Percentiles rank a stretch among this genome's conserved stretches.
These are phyloP conservation scores for Clohesyomyces aquaticus DNA, from an alignment of 495 filamentous ascomycete species.

Conservation along the genomic window DNA sequence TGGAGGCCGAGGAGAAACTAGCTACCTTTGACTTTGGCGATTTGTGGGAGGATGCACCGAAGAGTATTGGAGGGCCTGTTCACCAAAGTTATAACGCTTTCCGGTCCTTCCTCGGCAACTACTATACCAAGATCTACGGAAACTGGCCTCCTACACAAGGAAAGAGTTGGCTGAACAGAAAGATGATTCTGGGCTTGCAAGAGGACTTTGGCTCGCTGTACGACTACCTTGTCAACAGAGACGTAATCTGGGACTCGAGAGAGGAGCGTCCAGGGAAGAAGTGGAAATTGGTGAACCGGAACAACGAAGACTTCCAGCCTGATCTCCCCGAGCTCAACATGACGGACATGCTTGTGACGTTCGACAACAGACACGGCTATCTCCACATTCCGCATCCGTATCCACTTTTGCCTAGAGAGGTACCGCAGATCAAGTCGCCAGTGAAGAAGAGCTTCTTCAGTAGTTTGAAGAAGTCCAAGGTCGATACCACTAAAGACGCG, in stretches of 20 bases:
- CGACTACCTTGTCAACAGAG: slow-evolving; percentile 72
- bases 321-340: slow-evolving; percentile 64
- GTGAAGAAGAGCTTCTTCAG: slow-evolving; percentile 46
- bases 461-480: slow-evolving; percentile 40
- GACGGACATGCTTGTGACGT: slow-evolving; percentile 69
- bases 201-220: slow-evolving; percentile 71
- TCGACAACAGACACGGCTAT: slow-evolving; percentile 65
- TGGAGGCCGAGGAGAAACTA: slow-evolving; percentile 63
- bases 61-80: slow-evolving; percentile 45
- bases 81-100: slow-evolving; percentile 58
- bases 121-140: slow-evolving; percentile 59
- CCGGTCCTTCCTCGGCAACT: slow-evolving; percentile 58
- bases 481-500: slow-evolving; percentile 37
- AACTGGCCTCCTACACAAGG: slow-evolving; percentile 61
- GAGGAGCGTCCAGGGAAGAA: slow-evolving; percentile 59
- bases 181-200: slow-evolving; percentile 60
- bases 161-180: slow-evolving; percentile 62
- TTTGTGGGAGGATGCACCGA: slow-evolving; percentile 58
- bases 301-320: slow-evolving; percentile 56
- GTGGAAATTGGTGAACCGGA: slow-evolving; percentile 63
- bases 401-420: slow-evolving; percentile 60
- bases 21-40: slow-evolving; percentile 62
- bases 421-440: slow-evolving; percentile 41
- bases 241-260: slow-evolving; percentile 65
- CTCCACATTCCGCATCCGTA: slow-evolving; percentile 73